These are phyloP conservation scores for Aspergillus ustus DNA, from an alignment of 2,329 filamentous ascomycete species.

Conservation along the genomic window DNA sequence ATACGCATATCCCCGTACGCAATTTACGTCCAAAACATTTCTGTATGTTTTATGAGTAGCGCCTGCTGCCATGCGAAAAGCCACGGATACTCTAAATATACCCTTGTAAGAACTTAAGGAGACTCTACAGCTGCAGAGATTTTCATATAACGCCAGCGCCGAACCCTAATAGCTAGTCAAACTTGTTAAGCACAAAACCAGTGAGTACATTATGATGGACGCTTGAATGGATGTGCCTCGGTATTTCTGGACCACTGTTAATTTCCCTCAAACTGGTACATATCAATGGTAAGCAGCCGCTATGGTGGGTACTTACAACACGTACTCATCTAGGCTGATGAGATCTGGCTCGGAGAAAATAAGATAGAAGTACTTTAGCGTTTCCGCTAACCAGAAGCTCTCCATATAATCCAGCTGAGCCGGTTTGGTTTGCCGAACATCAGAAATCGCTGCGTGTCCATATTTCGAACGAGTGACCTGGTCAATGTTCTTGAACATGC, in stretches of 20 bases:
- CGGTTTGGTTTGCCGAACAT: conserved; percentile 42
- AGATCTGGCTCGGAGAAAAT: conserved; percentile 47
- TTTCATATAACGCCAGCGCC: not conserved
- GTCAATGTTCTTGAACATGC: conserved; percentile 55
- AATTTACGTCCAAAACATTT: not conserved
- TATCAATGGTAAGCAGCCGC: not conserved
- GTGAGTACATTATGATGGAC: conserved; percentile 22
- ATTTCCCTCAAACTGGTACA: not conserved
- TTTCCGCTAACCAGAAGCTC: conserved; percentile 53
- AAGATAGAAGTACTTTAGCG: conserved; percentile 52
- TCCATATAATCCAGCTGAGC: conserved; percentile 47
- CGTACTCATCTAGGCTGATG: conserved; percentile 50
- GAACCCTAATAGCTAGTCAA: not conserved
- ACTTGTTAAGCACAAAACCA: conserved; percentile 6
- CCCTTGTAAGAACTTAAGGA: not conserved
- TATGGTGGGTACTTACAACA: conserved; percentile 38
- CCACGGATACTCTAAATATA: not conserved
- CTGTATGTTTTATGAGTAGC: not conserved
- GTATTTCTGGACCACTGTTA: conserved; percentile 38
- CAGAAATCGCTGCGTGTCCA: conserved; percentile 49
- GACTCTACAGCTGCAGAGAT: not conserved
- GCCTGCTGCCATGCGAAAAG: too few relatives aligned
- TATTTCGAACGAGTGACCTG: conserved; percentile 48
- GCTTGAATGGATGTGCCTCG: conserved; percentile 47
- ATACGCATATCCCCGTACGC: not conserved